Evolutionary conservation across 805 yeast genomes (phyloP).

Genomic region (Kuraishia borneana): DNA sequence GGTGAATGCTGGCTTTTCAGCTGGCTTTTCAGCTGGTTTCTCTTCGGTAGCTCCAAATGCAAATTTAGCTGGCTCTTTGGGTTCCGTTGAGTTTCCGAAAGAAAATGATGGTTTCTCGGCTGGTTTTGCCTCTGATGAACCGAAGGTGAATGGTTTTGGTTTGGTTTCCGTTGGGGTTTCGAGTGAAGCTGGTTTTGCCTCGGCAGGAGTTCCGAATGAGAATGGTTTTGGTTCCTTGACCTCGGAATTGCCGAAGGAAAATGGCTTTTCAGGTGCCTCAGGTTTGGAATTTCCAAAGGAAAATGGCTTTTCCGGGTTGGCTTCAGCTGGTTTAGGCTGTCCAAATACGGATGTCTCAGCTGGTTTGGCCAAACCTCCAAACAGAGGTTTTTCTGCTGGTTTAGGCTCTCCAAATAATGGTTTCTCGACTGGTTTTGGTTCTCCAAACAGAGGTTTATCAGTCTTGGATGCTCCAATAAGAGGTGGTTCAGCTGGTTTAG

Average conservation of each 20-base stretch:
- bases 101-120: slow-evolving; percentile 2
- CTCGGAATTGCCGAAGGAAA: neutral
- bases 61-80: slow-evolving; percentile 1
- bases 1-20: slow-evolving; percentile 1
- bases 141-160: slow-evolving; percentile 1
- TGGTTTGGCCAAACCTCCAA: no score
- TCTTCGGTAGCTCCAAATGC: slow-evolving; percentile 1
- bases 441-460: no score
- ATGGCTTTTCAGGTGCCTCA: neutral
- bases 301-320: neutral
- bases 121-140: neutral
- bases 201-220: neutral
- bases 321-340: neutral
- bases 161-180: neutral
- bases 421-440: no score
- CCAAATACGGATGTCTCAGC: no score
- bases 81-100: slow-evolving; percentile 2
- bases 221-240: neutral
- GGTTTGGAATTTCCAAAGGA: neutral
- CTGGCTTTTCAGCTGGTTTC: slow-evolving; percentile 4
- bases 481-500: no score
- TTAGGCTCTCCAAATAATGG: no score
- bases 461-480: no score
- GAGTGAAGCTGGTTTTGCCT: neutral
- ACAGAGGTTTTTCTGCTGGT: no score